A percentile compares a stretch with the other conserved stretches of the same genome.
These are phyloP conservation scores for Trichophyton verrucosum DNA, from an alignment of 2,329 filamentous ascomycete genomes.

Conservation along the genomic window DNA sequence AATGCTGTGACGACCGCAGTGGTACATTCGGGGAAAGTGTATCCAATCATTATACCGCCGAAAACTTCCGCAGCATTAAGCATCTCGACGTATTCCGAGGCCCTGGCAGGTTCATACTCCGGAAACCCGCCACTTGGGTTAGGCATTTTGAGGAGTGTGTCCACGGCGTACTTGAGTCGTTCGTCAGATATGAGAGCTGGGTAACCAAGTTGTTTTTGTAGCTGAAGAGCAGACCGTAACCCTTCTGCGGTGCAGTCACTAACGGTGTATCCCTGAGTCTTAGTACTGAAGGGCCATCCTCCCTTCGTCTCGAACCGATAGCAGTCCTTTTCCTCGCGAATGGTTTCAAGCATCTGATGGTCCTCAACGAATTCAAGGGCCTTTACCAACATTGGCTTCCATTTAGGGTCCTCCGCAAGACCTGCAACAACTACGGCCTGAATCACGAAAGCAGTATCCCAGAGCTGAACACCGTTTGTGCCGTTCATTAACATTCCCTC, in stretches of 20 bases:
- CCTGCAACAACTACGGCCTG: conserved; percentile 71
- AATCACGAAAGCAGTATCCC: conserved; percentile 88
- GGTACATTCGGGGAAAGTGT: conserved; percentile 96
- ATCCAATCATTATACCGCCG: conserved; percentile 94
- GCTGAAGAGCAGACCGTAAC: conserved; percentile 69
- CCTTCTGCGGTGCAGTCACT: conserved; percentile 91
- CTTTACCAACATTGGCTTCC: conserved; percentile 69
- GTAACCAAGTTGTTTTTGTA: conserved; percentile 68
- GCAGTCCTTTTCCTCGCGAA: conserved; percentile 60
- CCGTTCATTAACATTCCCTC: conserved; percentile 93
- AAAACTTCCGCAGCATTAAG: conserved; percentile 96
- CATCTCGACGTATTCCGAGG: conserved; percentile 63
- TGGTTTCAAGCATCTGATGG: conserved; percentile 81
- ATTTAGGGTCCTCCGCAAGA: conserved; percentile 62
- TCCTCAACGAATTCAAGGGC: conserved; percentile 76
- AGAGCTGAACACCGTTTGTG: conserved; percentile 94
- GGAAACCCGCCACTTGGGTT: conserved; percentile 76
- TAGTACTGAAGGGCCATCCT: conserved; percentile 91
- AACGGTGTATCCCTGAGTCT: conserved; percentile 84
- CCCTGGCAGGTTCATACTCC: conserved; percentile 77
- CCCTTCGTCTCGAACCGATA: conserved; percentile 89
- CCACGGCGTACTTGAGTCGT: conserved; percentile 74
- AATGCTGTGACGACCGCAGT: conserved; percentile 86
- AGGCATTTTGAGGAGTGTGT: conserved; percentile 84
- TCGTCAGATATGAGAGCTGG: conserved; percentile 61